These are phyloP conservation scores for Euphrasia arctica DNA, from an alignment of 305 asterid genomes.

Conservation along the genomic window DNA sequence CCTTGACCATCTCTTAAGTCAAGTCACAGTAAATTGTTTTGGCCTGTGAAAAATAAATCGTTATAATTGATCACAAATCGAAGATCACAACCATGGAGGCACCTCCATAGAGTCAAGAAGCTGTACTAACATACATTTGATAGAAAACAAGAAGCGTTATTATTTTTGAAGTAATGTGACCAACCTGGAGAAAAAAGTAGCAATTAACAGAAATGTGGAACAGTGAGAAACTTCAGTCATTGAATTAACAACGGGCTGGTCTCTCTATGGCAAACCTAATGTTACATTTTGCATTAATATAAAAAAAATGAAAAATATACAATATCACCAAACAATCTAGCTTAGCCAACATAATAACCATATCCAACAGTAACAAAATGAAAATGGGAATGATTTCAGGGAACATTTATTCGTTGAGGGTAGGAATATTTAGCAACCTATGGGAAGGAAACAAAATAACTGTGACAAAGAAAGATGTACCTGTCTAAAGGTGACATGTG, in stretches of 20 bases:
- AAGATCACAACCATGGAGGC: slow-evolving; percentile 61
- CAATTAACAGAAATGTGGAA: slow-evolving; percentile 59
- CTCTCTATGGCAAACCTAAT: slow-evolving; percentile 64
- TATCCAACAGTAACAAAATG: too few species aligned
- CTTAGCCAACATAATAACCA: too few species aligned
- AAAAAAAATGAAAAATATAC: slow-evolving; percentile 25
- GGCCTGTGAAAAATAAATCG: slow-evolving; percentile 37
- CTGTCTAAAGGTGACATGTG: too few species aligned
- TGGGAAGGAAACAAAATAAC: too few species aligned
- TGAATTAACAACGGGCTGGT: slow-evolving; percentile 59
- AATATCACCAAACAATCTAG: too few species aligned
- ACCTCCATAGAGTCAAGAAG: slow-evolving; percentile 60
- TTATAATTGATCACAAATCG: slow-evolving; percentile 29
- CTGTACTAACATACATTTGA: slow-evolving; percentile 38
- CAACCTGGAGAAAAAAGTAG: slow-evolving; percentile 60
- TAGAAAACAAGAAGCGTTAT: slow-evolving; percentile 45
- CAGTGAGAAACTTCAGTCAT: slow-evolving; percentile 57
- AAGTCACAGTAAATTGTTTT: slow-evolving; percentile 33
- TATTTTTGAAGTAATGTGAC: slow-evolving; percentile 43
- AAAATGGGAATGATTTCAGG: too few species aligned
- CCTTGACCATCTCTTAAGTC: slow-evolving; percentile 34
- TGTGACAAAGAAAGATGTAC: too few species aligned
- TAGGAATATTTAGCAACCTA: too few species aligned
- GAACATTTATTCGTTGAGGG: too few species aligned
- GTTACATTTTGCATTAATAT: slow-evolving; percentile 47